Conservation (phyloP, 768 basidiomycete species). For the Tricholoma furcatifolium region DNA sequence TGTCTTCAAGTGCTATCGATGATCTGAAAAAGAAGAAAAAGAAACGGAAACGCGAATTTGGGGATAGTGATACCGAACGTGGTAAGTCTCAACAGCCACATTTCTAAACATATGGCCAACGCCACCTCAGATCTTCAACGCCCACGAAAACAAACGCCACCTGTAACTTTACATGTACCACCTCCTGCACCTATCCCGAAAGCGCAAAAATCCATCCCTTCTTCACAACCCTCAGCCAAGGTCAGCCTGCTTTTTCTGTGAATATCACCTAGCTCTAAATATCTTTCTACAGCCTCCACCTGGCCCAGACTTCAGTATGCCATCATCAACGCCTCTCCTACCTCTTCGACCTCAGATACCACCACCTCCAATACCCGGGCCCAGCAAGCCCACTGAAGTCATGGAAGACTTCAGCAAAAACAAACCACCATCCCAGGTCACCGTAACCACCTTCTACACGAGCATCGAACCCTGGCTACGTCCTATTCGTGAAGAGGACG, state of each 20-base stretch:
- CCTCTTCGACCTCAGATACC: conserved; percentile 63
- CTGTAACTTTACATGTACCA: conserved; percentile 34
- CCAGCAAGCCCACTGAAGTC: conserved; percentile 81
- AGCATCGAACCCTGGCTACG: conserved; percentile 90
- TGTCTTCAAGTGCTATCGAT: conserved; percentile 30
- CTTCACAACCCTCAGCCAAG: conserved; percentile 47
- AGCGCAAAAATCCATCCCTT: conserved; percentile 50
- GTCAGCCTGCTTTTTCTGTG: conserved; percentile 28
- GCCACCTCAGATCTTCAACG: conserved; percentile 45
- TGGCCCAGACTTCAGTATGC: conserved; percentile 65
- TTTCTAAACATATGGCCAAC: conserved; percentile 5
- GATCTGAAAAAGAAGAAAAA: conserved; percentile 80
- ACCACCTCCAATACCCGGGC: conserved; percentile 69
- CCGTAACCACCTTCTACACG: conserved; percentile 78
- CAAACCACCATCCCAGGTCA: conserved; percentile 73
- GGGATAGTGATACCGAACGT: conserved; percentile 69
- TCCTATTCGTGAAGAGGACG: conserved; percentile 89
- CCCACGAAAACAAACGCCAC: conserved; percentile 60
- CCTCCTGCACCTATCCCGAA: conserved; percentile 46
- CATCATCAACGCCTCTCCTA: conserved; percentile 47
- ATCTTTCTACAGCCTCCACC: conserved; percentile 20
- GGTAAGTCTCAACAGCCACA: conserved; percentile 29
- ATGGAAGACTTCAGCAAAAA: conserved; percentile 85
- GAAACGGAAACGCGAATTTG: conserved; percentile 78
- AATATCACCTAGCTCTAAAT: conserved; percentile 4